These are phyloP conservation scores for Trichoderma virens DNA, from an alignment of 495 filamentous ascomycete genomes.

Conservation along the genomic window DNA sequence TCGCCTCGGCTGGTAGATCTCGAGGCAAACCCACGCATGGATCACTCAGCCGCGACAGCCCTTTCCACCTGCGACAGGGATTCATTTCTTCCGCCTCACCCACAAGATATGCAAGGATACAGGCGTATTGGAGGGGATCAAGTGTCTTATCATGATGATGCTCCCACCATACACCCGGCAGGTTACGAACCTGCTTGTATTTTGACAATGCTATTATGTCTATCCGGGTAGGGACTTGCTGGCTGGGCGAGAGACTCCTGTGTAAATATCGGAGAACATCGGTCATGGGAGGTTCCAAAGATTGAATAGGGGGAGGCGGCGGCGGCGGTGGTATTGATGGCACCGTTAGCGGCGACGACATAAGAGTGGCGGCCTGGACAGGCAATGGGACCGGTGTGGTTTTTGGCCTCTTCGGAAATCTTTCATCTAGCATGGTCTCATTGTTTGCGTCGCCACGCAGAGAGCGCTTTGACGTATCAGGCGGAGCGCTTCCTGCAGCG, in stretches of 20 bases:
- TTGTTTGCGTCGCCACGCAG: not conserved
- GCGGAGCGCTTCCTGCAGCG: not conserved
- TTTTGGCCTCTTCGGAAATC: not conserved
- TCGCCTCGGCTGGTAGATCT: not conserved
- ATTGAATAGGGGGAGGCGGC: no score
- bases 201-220: not conserved
- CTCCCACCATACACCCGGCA: not conserved
- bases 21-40: conserved; percentile 3
- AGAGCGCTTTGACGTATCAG: not conserved
- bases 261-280: not conserved
- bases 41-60: not conserved
- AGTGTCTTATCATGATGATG: not conserved
- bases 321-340: not conserved
- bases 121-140: conserved; percentile 6
- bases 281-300: not conserved
- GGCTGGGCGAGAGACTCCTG: not conserved
- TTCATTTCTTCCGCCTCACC: not conserved
- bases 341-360: no score
- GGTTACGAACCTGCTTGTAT: not conserved
- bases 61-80: not conserved
- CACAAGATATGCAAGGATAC: conserved; percentile 2
- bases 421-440: not conserved
- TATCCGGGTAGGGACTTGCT: not conserved
- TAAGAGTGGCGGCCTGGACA: not conserved
- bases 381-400: not conserved